These are phyloP conservation scores for Penicillium sumatraense DNA, from an alignment of 2,329 filamentous ascomycete genomes.

Conservation along the genomic window DNA sequence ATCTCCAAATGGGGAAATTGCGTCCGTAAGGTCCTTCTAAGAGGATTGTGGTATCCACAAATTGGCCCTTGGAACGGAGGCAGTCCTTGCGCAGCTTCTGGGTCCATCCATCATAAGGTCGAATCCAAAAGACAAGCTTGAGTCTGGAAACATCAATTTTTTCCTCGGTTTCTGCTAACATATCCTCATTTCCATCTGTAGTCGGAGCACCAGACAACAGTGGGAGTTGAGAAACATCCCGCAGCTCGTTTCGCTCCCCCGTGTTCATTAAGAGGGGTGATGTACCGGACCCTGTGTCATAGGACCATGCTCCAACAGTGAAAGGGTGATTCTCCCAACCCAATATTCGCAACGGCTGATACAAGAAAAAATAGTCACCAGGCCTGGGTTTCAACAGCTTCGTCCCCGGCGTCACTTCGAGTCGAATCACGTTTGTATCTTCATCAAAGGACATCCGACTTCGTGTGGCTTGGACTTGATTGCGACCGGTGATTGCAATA, in stretches of 20 bases:
- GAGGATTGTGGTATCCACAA: conserved; percentile 43
- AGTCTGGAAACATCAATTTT: conserved; percentile 23
- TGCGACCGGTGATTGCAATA: conserved; percentile 28
- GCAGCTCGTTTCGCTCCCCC: conserved; percentile 7
- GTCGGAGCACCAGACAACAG: conserved; percentile 27
- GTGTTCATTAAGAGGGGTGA: not conserved
- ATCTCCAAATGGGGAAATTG: conserved; percentile 46
- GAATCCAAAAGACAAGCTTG: conserved; percentile 53
- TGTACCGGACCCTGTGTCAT: conserved; percentile 9
- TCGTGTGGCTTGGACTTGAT: conserved; percentile 34
- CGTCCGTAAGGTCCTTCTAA: conserved; percentile 58
- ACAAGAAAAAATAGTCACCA: conserved; percentile 58
- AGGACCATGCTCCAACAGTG: conserved; percentile 44
- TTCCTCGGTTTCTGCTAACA: not conserved
- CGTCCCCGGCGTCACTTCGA: conserved; percentile 49
- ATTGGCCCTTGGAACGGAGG: conserved; percentile 27
- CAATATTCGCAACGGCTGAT: conserved; percentile 48
- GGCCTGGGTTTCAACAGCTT: conserved; percentile 41
- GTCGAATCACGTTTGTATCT: conserved; percentile 50
- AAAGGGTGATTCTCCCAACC: conserved; percentile 60
- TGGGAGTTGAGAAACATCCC: conserved; percentile 29
- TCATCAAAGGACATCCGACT: conserved; percentile 50
- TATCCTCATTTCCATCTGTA: not conserved
- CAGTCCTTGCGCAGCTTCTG: conserved; percentile 48
- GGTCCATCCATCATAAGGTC: conserved; percentile 58